A percentile compares a stretch with the other conserved stretches of the same genome.
These are phyloP conservation scores for Juglanconis juglandina DNA, from an alignment of 2,329 filamentous ascomycete genomes.

Conservation along the genomic window DNA sequence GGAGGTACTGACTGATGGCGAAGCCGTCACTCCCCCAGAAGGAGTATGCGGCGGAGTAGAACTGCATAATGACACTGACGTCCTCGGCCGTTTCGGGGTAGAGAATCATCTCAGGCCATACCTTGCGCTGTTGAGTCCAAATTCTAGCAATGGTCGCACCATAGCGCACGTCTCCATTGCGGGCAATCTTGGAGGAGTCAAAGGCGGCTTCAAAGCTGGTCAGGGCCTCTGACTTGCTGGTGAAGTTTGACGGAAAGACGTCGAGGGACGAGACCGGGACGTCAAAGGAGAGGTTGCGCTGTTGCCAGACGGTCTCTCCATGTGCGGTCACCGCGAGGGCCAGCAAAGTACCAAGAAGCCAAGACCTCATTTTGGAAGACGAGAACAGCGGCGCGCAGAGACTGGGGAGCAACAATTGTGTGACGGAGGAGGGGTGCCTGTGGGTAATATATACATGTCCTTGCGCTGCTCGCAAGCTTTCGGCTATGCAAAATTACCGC, in stretches of 20 bases:
- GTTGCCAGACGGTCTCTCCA: slow-evolving; percentile 6
- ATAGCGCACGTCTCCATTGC: slow-evolving; percentile 4
- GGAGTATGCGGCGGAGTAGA: slow-evolving; percentile 10
- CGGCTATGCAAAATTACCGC: too few species aligned
- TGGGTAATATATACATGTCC: background rate
- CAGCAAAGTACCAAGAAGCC: background rate
- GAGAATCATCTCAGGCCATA: slow-evolving; percentile 12
- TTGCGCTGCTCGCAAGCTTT: background rate
- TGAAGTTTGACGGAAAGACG: slow-evolving; percentile 4
- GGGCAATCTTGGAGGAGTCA: slow-evolving; percentile 5
- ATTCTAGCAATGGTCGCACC: slow-evolving; percentile 10
- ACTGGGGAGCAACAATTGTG: background rate
- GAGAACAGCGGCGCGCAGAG: background rate
- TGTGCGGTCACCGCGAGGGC: background rate
- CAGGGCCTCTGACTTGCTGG: slow-evolving; percentile 1
- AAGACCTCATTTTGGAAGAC: background rate
- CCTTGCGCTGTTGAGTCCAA: slow-evolving; percentile 13
- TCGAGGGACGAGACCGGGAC: background rate
- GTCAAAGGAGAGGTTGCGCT: slow-evolving; percentile 8
- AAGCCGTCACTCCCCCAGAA: slow-evolving; percentile 14
- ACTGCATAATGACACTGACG: slow-evolving; percentile 14
- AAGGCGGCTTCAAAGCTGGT: background rate
- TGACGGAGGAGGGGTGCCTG: background rate
- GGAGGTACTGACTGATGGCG: slow-evolving; percentile 5
- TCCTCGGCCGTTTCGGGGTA: slow-evolving; percentile 8